These are phyloP conservation scores for Spiromastix sp. DNA, from an alignment of 2,329 filamentous ascomycete species.

Conservation along the genomic window DNA sequence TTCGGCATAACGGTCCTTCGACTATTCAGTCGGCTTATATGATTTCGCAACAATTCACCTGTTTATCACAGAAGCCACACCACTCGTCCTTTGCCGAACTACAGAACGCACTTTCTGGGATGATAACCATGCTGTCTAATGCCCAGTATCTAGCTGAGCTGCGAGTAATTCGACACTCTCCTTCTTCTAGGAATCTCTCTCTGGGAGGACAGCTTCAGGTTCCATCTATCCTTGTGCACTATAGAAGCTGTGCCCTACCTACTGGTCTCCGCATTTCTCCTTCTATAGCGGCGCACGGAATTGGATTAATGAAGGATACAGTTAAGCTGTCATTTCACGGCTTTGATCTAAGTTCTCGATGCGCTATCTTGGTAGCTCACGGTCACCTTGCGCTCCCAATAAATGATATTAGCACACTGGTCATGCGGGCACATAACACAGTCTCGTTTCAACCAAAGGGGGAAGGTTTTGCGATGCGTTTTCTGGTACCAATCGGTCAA, in stretches of 20 bases:
- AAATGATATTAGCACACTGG: conserved; percentile 17
- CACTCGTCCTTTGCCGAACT: conserved; percentile 24
- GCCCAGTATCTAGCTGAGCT: conserved; percentile 6
- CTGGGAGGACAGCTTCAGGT: conserved; percentile 22
- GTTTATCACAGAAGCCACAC: conserved; percentile 12
- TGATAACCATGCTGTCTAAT: conserved; percentile 28
- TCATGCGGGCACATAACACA: conserved; percentile 20
- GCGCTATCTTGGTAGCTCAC: conserved; percentile 25
- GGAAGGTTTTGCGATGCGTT: conserved; percentile 27
- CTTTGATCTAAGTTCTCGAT: conserved; percentile 23
- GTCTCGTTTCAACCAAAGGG: conserved; percentile 25
- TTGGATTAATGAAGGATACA: conserved; percentile 23
- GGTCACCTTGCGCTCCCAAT: conserved; percentile 22
- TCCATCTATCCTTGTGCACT: conserved; percentile 26
- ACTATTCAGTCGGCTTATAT: conserved; percentile 18
- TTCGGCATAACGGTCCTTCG: conserved; percentile 6
- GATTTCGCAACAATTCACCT: conserved; percentile 20
- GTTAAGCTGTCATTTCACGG: conserved; percentile 29
- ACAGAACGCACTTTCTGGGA: conserved; percentile 25
- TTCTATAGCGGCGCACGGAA: conserved; percentile 17
- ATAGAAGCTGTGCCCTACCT: conserved; percentile 22
- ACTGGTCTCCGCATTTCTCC: conserved; percentile 19
- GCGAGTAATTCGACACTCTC: conserved; percentile 10
- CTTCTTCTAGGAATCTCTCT: conserved; percentile 20
- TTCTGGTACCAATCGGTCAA: conserved; percentile 25